Conservation (phyloP, 2,329 filamentous ascomycete genomes). For the Knufia petricola region DNA sequence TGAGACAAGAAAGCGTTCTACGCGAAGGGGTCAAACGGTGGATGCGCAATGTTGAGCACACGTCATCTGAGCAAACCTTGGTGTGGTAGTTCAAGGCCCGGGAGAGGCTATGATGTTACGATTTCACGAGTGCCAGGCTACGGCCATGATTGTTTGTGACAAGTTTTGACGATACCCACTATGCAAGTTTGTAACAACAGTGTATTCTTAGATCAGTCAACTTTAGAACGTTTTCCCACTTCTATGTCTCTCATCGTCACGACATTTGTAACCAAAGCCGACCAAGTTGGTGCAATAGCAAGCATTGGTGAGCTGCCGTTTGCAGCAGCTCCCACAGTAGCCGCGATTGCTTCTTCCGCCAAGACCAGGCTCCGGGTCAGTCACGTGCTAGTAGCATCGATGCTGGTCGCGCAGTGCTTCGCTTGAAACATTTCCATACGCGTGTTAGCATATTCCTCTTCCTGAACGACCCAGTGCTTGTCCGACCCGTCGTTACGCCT, state of each 20-base stretch:
- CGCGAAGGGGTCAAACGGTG: conserved; percentile 49
- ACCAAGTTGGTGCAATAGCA: no score
- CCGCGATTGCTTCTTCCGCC: no score
- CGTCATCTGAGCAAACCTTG: not conserved
- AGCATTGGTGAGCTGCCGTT: no score
- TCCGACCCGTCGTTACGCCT: not conserved
- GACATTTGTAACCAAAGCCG: no score
- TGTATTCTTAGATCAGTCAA: not conserved
- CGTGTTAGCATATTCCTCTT: no score
- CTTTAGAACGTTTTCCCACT: not conserved
- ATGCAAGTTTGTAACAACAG: not conserved
- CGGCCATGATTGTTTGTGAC: not conserved
- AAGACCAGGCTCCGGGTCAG: no score
- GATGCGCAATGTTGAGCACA: conserved; percentile 42
- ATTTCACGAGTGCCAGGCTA: not conserved
- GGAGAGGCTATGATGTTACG: not conserved
- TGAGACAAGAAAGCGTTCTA: conserved; percentile 40
- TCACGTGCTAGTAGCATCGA: not conserved
- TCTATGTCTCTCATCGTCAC: not conserved
- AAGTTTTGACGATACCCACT: conserved; percentile 3
- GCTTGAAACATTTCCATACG: no score
- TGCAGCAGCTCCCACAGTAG: no score
- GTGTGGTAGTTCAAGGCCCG: conserved; percentile 10
- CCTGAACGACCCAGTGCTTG: not conserved
- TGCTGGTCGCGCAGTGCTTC: no score